A percentile compares a stretch with the other conserved stretches of the same genome.
These are phyloP conservation scores for Cyamopsis tetragonoloba DNA, from an alignment of 306 rosid genomes.

Conservation along the genomic window DNA sequence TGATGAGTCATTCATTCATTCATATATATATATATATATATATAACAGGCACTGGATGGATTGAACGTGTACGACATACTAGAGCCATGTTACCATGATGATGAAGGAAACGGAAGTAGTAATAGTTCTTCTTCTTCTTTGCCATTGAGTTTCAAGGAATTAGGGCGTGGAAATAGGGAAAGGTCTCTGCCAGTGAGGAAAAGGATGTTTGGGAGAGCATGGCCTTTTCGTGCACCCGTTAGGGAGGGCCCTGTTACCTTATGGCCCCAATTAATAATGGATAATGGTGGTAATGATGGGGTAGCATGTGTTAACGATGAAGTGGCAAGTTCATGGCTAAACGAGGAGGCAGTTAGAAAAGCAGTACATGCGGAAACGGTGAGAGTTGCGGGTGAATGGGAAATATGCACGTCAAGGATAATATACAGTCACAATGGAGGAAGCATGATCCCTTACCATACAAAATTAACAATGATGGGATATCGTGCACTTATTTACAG, in stretches of 20 bases:
- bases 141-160: slow-evolving; percentile 57
- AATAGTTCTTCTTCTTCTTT: no score
- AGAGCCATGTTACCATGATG: slow-evolving; percentile 62
- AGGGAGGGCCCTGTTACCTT: slow-evolving; percentile 51
- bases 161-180: slow-evolving; percentile 58
- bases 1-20: no score
- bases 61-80: slow-evolving; percentile 62
- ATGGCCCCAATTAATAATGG: slow-evolving; percentile 50
- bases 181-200: slow-evolving; percentile 54
- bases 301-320: slow-evolving; percentile 37
- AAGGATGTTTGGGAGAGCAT: slow-evolving; percentile 75
- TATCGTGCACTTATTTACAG: slow-evolving; percentile 62
- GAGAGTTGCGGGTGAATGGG: slow-evolving; percentile 53
- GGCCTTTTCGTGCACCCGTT: slow-evolving; percentile 66
- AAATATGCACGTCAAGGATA: slow-evolving; percentile 50
- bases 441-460: slow-evolving; percentile 79
- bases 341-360: slow-evolving; percentile 46
- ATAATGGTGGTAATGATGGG: not conserved
- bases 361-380: slow-evolving; percentile 65
- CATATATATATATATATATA: not conserved
- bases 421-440: slow-evolving; percentile 36
- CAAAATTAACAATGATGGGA: slow-evolving; percentile 49
- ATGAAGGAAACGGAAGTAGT: not conserved
- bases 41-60: slow-evolving; percentile 40
- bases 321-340: slow-evolving; percentile 64